These are phyloP conservation scores for Lolium perenne DNA, from an alignment of 176 grass and related monocot species.

Conservation along the genomic window DNA sequence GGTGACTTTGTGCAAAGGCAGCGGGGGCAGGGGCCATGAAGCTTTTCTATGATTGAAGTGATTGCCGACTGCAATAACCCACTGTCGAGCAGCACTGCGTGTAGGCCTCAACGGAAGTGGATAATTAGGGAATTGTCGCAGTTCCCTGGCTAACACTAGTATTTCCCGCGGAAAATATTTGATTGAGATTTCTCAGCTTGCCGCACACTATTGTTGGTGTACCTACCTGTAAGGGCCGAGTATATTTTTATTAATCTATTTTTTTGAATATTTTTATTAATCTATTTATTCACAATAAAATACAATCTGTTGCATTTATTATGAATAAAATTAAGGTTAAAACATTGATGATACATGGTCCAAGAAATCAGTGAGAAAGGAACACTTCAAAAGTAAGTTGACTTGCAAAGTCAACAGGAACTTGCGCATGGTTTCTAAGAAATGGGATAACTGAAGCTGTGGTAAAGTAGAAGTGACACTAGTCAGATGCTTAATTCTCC, in stretches of 20 bases:
- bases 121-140: slow-evolving; percentile 24
- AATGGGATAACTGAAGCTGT: neutral
- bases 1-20: slow-evolving; percentile 40
- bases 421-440: neutral
- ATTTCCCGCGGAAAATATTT: neutral
- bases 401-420: neutral
- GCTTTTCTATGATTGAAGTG: slow-evolving; percentile 58
- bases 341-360: neutral
- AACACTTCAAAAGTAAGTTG: neutral
- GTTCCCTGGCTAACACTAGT: neutral
- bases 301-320: neutral
- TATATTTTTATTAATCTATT: neutral
- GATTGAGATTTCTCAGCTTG: neutral
- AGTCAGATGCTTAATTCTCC: slow-evolving; percentile 26
- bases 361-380: neutral
- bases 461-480: slow-evolving; percentile 7
- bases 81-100: slow-evolving; percentile 16
- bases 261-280: neutral
- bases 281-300: neutral
- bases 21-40: slow-evolving; percentile 11
- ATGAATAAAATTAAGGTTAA: neutral
- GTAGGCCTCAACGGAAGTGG: slow-evolving; percentile 28
- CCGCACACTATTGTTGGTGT: neutral
- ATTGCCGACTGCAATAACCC: slow-evolving; percentile 40
- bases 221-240: neutral